phyloP scores from a whole-genome alignment of 345 rosid species.

The Salix exigua region DNA sequence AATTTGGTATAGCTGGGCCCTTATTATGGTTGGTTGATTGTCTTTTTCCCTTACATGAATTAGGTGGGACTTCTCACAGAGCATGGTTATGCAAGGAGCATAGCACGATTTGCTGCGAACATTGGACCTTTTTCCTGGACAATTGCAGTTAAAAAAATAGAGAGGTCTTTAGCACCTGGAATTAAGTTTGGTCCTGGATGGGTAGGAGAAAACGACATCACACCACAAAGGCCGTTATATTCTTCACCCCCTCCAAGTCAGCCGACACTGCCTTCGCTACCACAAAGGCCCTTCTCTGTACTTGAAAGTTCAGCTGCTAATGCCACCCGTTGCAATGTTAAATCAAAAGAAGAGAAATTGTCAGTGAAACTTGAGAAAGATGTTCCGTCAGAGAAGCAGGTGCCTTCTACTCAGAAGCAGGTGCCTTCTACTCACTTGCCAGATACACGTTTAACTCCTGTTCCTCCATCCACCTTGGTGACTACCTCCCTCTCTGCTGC shows the following conservation, averaged over 20 bases:
- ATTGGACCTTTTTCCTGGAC: slow-evolving; percentile 85
- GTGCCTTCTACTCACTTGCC: slow-evolving; percentile 13
- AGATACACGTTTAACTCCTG: slow-evolving; percentile 14
- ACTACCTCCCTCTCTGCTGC: slow-evolving; percentile 19
- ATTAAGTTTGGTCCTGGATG: slow-evolving; percentile 76
- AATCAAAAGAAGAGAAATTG: slow-evolving; percentile 18
- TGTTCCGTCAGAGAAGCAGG: slow-evolving; percentile 19
- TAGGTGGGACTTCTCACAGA: slow-evolving; percentile 81
- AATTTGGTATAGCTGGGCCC: background rate
- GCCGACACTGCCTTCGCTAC: slow-evolving; percentile 10
- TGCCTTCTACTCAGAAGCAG: slow-evolving; percentile 20
- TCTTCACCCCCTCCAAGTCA: slow-evolving; percentile 18
- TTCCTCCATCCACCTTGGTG: slow-evolving; percentile 12
- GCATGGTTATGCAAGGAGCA: slow-evolving; percentile 78
- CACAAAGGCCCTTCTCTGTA: slow-evolving; percentile 10
- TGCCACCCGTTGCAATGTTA: slow-evolving; percentile 3
- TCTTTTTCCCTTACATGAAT: slow-evolving; percentile 18
- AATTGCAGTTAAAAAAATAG: slow-evolving; percentile 54
- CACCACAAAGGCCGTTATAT: slow-evolving; percentile 28
- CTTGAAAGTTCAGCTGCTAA: slow-evolving; percentile 24
- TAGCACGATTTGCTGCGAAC: slow-evolving; percentile 78
- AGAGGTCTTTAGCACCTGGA: slow-evolving; percentile 53
- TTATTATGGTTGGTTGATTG: background rate
- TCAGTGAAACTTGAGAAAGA: slow-evolving; percentile 18
- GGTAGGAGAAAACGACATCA: slow-evolving; percentile 67